Evolutionary conservation across 1,284 basidiomycete genomes (phyloP), one percentile per base, ranked within the genome.

Genomic region (Moesziomyces parantarcticus): DNA sequence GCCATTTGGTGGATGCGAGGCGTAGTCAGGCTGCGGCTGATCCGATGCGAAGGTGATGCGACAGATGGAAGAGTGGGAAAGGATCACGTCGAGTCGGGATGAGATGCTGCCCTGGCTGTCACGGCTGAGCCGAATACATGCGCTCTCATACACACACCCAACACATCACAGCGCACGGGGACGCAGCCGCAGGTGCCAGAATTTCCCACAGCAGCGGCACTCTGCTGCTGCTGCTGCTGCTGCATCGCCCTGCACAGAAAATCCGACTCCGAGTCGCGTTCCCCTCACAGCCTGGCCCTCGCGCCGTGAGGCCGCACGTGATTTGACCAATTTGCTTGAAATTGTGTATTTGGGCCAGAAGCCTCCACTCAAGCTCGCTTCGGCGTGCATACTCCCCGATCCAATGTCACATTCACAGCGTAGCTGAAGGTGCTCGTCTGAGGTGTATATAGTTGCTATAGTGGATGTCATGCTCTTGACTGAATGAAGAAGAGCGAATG

Each of bases 221-320:
- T 32, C 13, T 32, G 29, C 29, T 32, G 10, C 11, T 32, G 29
- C 29, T 29, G 29, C 29, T 29, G 29, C 29, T 32, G 29, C 36
- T 18, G 36, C 36, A 18, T 39, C 36, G 18, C 4, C 36, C 36
- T 39, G 36, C 36, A 39, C 16, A 18, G 18, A 18, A 39, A 39
- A 39, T 39, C 36, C 36, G 36, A 39, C 36, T 18, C 36, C 36
- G 18, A 39, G 36, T 39, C 36, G 36, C 36, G 36, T 39, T 39
- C 36, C 16, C 14, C 36, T 18, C 16, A n/a, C 11, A 39, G 4
- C 4, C 14, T 18, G 14, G 11, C 36, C 18, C 16, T 62, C 65
- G 51, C 65, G 65, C 55, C 26, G 5, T 29, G 22, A 22, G 6
- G 6, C 53, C 44, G 59, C 65, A 68, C 65, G 65, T 68, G 65